phyloP scores from a whole-genome alignment of 2,329 filamentous ascomycete genomes.

The Amylocarpus encephaloides region DNA sequence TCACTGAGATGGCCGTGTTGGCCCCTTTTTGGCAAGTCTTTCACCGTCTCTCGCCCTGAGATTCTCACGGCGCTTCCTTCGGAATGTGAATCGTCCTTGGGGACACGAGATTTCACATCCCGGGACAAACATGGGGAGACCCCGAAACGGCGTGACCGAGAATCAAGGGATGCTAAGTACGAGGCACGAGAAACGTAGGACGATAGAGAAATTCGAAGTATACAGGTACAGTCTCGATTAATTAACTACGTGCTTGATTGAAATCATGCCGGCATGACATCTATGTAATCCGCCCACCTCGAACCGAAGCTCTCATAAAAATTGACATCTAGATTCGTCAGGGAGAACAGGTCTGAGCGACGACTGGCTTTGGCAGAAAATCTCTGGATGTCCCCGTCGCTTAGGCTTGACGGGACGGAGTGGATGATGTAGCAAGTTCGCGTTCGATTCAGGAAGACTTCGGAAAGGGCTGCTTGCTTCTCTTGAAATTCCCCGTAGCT shows the following conservation, averaged over 20 bases:
- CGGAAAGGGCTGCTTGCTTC: neutral
- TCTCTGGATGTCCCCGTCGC: neutral
- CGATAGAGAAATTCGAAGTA: too few species aligned
- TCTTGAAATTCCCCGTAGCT: neutral
- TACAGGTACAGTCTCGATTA: too few species aligned
- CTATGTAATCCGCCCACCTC: neutral
- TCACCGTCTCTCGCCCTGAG: too few species aligned
- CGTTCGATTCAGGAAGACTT: neutral
- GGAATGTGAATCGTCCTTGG: too few species aligned
- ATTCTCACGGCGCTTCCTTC: too few species aligned
- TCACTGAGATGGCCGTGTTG: too few species aligned
- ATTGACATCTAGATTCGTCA: neutral
- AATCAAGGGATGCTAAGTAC: too few species aligned
- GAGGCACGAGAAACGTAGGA: too few species aligned
- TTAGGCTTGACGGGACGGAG: neutral
- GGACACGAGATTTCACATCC: too few species aligned
- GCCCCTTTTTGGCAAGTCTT: too few species aligned
- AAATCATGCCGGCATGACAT: neutral
- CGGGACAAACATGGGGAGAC: too few species aligned
- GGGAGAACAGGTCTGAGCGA: neutral
- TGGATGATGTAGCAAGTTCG: neutral
- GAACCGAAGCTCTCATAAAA: conserved; percentile 2
- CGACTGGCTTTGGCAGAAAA: neutral
- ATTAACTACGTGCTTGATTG: neutral
- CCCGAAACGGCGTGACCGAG: too few species aligned